Percentiles rank a stretch among this genome's conserved stretches.
Conservation (phyloP, 2,329 filamentous ascomycete genomes). For the Calonectria pseudoreteaudii region DNA sequence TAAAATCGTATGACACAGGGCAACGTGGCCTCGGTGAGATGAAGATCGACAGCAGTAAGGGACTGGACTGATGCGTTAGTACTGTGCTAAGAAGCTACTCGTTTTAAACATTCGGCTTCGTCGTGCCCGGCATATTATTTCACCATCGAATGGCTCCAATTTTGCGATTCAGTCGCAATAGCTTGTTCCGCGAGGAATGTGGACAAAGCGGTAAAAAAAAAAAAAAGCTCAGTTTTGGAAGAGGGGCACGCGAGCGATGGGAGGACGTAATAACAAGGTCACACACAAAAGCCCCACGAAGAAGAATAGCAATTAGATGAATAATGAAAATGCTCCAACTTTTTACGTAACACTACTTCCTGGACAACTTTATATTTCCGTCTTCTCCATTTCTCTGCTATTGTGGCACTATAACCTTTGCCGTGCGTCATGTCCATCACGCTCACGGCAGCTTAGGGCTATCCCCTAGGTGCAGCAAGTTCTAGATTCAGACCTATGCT, state of each 20-base stretch:
- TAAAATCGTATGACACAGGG: too few relatives aligned
- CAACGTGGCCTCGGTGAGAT: too few relatives aligned
- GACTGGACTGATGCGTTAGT: not conserved
- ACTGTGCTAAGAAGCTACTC: not conserved
- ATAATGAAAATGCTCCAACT: not conserved
- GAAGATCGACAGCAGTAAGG: too few relatives aligned
- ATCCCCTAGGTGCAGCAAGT: not conserved
- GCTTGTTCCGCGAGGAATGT: not conserved
- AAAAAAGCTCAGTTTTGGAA: not conserved
- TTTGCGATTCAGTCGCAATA: not conserved
- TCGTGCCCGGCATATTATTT: not conserved
- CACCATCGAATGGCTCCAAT: not conserved
- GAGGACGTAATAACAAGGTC: not conserved
- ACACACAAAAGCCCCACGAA: not conserved
- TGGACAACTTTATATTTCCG: not conserved
- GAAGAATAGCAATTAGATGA: not conserved
- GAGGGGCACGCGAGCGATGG: not conserved
- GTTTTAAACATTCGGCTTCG: not conserved
- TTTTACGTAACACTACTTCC: not conserved
- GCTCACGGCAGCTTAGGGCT: not conserved
- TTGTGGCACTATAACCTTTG: not conserved
- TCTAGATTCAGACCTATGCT: not conserved
- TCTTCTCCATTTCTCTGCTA: not conserved
- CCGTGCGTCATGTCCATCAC: not conserved
- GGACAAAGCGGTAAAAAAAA: not conserved